Evolutionary conservation across 352 stramenopile genomes (phyloP).

Genomic region (Globisporangium nunn): DNA sequence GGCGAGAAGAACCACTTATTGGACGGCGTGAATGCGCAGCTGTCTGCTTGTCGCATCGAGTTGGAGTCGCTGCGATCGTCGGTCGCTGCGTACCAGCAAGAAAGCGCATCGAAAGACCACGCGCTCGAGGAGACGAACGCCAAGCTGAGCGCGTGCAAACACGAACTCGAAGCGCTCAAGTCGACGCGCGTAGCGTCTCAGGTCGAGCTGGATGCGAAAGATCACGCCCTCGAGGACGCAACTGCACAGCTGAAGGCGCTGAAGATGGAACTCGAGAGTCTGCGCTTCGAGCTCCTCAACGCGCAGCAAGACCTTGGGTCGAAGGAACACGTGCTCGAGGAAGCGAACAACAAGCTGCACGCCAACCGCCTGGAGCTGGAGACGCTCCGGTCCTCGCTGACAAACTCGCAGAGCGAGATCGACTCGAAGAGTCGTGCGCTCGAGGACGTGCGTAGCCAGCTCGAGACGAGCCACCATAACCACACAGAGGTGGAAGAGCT

Average conservation of each 20-base stretch:
- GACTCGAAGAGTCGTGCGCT: conserved; percentile 2
- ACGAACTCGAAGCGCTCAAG: conserved; percentile 17
- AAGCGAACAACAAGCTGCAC: conserved; percentile 4
- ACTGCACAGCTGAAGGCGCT: background rate
- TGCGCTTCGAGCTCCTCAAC: conserved; percentile 3
- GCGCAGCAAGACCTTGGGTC: conserved; percentile 3
- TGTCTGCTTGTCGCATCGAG: background rate
- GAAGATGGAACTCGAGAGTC: conserved; percentile 3
- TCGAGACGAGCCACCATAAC: conserved; percentile 2
- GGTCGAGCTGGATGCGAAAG: background rate
- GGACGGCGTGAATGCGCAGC: background rate
- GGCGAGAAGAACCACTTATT: conserved; percentile 6
- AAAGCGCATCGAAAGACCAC: background rate
- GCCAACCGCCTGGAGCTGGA: background rate
- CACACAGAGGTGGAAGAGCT: conserved; percentile 2
- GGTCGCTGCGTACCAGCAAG: background rate
- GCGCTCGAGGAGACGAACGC: conserved; percentile 14
- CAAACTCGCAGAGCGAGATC: conserved; percentile 1
- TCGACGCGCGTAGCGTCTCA: conserved; percentile 6
- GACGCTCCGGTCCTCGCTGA: background rate
- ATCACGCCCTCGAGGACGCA: conserved; percentile 2
- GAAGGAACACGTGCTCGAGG: conserved; percentile 4
- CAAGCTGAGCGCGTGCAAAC: conserved; percentile 12
- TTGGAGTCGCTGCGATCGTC: conserved; percentile 3
- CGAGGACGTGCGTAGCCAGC: conserved; percentile 2